Base-by-base conservation (phyloP, 1,284 basidiomycete species). In the Cryptococcus neoformans region DNA sequence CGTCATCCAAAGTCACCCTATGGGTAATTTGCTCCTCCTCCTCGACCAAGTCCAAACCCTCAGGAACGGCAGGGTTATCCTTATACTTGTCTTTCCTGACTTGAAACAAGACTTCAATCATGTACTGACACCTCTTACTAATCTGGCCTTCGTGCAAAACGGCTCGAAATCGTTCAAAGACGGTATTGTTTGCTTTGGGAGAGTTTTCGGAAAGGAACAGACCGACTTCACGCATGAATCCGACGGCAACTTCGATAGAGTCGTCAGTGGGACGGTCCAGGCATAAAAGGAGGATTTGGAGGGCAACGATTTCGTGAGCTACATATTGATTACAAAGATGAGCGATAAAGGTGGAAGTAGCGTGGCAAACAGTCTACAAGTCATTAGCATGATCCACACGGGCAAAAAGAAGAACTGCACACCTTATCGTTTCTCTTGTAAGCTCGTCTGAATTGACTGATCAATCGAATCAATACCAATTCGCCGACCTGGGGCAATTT, bases 51-150 rank as follows among this genome's bases (percentile, higher is more conserved):
- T 99, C 96, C 69, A 99, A 77, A 0, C 92, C 92, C 70, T 98
- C 93, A 1, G 91, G 87, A 47, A 99, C 79, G 62, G 90, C 85
- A 17, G 93, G 94, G 74, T 99, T 97, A 75, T 99, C 95, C 81
- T 97, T 97, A 83, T 92, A 99, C 77, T 90, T 92, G 81, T 99
- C 96, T 80, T 96, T 95, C 63, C 95, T 84, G 9, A 97, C 91
- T 77, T 96, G 93, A 89, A 97, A 96, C 53, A 96, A 82, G 4
- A 99, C 95, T 78, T 99, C 96, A 69, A 99, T 93, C 96, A 98
- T 98, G 80, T 97, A 99, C 74, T 99, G 95, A 34, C 97, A 92
- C 64, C 96, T 86, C 71, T 98, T 94, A 71, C 89, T 92, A 76
- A 99, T 95, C 44, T 84, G 80, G 47, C 92, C 93, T 75, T 99